Evolutionary conservation across 805 yeast genomes (phyloP), one percentile per base, ranked within the genome.

Genomic region (Tetrapisispora nanseiensis): DNA sequence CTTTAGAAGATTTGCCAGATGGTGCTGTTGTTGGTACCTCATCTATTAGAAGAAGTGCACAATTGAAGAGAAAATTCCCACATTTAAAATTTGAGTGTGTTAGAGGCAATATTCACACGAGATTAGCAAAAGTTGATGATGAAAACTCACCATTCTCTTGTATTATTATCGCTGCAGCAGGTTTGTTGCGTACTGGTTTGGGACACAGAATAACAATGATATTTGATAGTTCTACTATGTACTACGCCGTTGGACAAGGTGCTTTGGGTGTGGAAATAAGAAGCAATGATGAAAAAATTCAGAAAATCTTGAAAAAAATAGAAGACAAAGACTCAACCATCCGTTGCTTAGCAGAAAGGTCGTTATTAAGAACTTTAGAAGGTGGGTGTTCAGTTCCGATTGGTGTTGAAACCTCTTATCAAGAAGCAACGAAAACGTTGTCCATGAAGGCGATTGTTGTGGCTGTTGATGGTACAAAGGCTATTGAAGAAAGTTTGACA

Each of bases 331-430:
- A 76, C 6, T 72, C 94, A 3, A 74, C 87, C 1, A 65, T 78
- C 46, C 73, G 94, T 51, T 89, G 97, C 62, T 62, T 78, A 7
- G 95, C 96, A 3, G 98, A 92, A 64, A 74, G 98, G 54, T 70
- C 90, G 6, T 66, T 92, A 47, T 76, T 92, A 85, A 74, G 90
- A 62, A 72, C 82, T 20, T 72, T 92, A 46, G 97, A 92, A 67
- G 98, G 97, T 47, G 98, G 98, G 8, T 92, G 98, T 65, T 86
- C 96, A 1, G 97, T 92, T 15, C 98, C 98, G 6, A 84, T 92
- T 50, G 98, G 98, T 40, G 95, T 86, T 23, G 74, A 78, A 49
- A 71, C 87, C n/a, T 49, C 55, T 8, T 82, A 64, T 45, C 65
- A 73, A 49, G 62, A 73, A 41, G 64, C 61, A 18, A 69, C 78